Base-by-base conservation (phyloP, 2,329 filamentous ascomycete species). In the Botryosphaeria dothidea region DNA sequence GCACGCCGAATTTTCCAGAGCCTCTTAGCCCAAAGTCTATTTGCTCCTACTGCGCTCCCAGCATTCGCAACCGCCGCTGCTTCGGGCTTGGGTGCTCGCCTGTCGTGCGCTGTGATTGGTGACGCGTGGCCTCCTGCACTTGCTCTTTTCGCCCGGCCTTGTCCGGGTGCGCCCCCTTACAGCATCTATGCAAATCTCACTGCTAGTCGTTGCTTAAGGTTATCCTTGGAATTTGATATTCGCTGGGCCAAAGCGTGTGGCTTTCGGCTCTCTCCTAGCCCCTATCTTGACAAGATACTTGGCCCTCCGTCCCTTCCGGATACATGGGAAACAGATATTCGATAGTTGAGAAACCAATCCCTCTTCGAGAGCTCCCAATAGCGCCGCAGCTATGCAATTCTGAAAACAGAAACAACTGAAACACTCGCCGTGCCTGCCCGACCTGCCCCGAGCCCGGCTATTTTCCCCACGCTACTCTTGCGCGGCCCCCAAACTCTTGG, bases 341-440 rank as follows among this genome's bases (percentile, higher is more conserved):
- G 52, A 23, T 41, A 56, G 52, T 56, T n/a, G 52, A 52, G 34
- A 41, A 57, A 43, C 25, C 54, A 38, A 41, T 29, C 45, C 52
- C 15, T 27, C 54, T 45, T 31, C 36, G 23, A 17, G 23, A 45
- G 54, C 54, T 45, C 54, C 54, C 54, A n/a, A 48, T 48, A 36
- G 57, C 57, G 57, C 57, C 57, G 57, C 57, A 61, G 57, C 57
- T 61, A 61, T 61, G 57, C 57, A 61, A 61, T 11, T 60, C 56
- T 48, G 43, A 31, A 60, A 60, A 45, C 38, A 46, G 43, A 61
- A 61, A 56, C 17, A 38, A 46, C 41, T 36, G 38, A 61, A 61
- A 48, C 57, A 61, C 43, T 38, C 57, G 41, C 41, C 27, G 31
- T 27, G 57, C 57, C 27, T 61, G 57, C 45, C 57, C 45, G 38